Evolutionary conservation across 177 flowering plant species (phyloP).

Genomic region (Vitis hybrid): DNA sequence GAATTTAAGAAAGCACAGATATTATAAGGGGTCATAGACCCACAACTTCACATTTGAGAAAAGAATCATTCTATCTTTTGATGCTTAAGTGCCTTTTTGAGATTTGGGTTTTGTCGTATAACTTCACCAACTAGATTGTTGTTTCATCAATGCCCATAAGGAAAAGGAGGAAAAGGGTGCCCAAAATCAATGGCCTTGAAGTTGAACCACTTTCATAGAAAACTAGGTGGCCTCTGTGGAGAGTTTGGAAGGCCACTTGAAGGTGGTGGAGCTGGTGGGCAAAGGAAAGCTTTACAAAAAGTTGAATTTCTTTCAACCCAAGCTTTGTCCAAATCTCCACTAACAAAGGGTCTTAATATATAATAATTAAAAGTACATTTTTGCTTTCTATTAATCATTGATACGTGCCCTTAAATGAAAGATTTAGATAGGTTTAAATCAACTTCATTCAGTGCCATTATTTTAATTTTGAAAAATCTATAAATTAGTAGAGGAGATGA

Average conservation of each 20-base stretch:
- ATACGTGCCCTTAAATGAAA: neutral
- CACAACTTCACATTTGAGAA: no score
- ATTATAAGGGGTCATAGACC: no score
- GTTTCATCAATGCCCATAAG: neutral
- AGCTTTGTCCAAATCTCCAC: slow-evolving; percentile 19
- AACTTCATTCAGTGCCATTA: neutral
- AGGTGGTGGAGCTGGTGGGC: neutral
- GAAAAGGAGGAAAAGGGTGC: neutral
- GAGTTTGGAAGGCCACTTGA: slow-evolving; percentile 5
- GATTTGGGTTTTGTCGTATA: no score
- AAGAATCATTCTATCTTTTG: no score
- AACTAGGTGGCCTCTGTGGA: slow-evolving; percentile 2
- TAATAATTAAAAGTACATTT: neutral
- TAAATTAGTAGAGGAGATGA: no score
- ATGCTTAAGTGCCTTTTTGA: no score
- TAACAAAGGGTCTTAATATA: slow-evolving; percentile 1
- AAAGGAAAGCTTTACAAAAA: slow-evolving; percentile 5
- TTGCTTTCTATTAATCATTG: neutral
- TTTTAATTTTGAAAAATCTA: no score
- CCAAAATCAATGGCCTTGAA: neutral
- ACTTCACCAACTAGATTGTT: no score
- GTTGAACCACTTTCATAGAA: neutral
- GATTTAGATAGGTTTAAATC: neutral
- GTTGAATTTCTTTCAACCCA: slow-evolving; percentile 22
- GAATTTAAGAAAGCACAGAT: no score